Conservation (phyloP, 805 yeast species). For the Groenewaldozyma tartarivorans region DNA sequence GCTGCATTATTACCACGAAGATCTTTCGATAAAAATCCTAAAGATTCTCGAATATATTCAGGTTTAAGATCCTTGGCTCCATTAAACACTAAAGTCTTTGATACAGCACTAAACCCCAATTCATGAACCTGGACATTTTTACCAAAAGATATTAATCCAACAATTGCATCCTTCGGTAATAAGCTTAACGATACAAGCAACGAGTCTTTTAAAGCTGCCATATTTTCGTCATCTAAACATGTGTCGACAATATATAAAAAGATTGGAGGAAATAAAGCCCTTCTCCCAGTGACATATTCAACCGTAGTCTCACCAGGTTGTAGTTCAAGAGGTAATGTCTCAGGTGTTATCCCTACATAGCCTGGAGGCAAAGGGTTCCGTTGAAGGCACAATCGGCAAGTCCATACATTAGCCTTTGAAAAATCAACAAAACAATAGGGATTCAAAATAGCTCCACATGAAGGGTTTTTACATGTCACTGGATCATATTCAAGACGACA, state of each 20-base stretch:
- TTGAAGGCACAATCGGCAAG: slow-evolving; percentile 70
- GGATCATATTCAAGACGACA: slow-evolving; percentile 73
- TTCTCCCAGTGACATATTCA: slow-evolving; percentile 60
- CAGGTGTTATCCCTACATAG: slow-evolving; percentile 63
- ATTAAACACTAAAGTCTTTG: slow-evolving; percentile 69
- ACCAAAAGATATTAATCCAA: slow-evolving; percentile 85
- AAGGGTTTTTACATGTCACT: slow-evolving; percentile 52
- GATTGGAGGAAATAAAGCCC: slow-evolving; percentile 75
- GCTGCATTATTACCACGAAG: slow-evolving; percentile 13
- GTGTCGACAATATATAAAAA: slow-evolving; percentile 79
- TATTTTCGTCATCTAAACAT: slow-evolving; percentile 78
- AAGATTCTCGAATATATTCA: slow-evolving; percentile 46
- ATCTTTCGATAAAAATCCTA: slow-evolving; percentile 35
- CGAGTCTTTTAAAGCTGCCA: slow-evolving; percentile 74
- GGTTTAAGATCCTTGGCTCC: slow-evolving; percentile 72
- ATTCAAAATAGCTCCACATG: slow-evolving; percentile 69
- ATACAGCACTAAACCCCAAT: slow-evolving; percentile 53
- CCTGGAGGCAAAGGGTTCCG: slow-evolving; percentile 80
- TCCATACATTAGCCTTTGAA: slow-evolving; percentile 60
- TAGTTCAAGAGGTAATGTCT: slow-evolving; percentile 73
- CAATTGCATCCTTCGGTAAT: slow-evolving; percentile 80
- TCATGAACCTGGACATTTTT: slow-evolving; percentile 86
- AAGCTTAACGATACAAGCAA: slow-evolving; percentile 64
- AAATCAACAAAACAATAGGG: slow-evolving; percentile 68
- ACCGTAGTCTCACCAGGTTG: slow-evolving; percentile 60